phyloP scores from a whole-genome alignment of 805 yeast genomes.

The Lipomyces kockii region DNA sequence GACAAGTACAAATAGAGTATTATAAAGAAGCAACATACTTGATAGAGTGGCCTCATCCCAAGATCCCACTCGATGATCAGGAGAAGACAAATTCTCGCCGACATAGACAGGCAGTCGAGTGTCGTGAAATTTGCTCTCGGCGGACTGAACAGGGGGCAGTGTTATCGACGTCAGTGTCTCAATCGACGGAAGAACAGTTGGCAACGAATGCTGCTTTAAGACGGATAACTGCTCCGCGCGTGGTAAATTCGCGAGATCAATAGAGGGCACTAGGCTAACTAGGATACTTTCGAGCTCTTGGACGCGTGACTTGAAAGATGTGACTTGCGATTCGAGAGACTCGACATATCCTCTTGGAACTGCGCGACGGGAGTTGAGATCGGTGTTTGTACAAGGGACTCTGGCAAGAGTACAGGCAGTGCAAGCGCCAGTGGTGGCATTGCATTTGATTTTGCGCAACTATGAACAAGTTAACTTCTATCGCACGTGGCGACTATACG shows the following conservation, averaged over 20 bases:
- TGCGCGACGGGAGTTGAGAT: slow-evolving; percentile 33
- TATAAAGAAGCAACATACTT: slow-evolving; percentile 11
- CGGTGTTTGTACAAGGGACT: slow-evolving; percentile 37
- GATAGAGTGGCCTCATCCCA: slow-evolving; percentile 32
- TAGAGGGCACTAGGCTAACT: slow-evolving; percentile 15
- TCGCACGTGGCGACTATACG: background rate
- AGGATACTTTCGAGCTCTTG: slow-evolving; percentile 21
- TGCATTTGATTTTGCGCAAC: slow-evolving; percentile 35
- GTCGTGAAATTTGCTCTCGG: slow-evolving; percentile 13
- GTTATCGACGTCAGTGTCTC: slow-evolving; percentile 24
- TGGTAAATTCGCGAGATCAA: slow-evolving; percentile 24
- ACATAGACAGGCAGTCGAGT: slow-evolving; percentile 25
- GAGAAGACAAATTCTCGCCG: slow-evolving; percentile 14
- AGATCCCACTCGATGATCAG: slow-evolving; percentile 16
- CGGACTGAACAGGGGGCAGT: slow-evolving; percentile 6
- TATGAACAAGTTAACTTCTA: background rate
- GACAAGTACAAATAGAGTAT: background rate
- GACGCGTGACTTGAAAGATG: slow-evolving; percentile 13
- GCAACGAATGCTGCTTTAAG: slow-evolving; percentile 3
- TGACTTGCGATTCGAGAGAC: slow-evolving; percentile 26
- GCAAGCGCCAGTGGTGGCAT: slow-evolving; percentile 36
- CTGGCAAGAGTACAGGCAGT: slow-evolving; percentile 36
- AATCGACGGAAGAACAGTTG: slow-evolving; percentile 27
- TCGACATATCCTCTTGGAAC: slow-evolving; percentile 36
- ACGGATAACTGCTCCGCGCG: slow-evolving; percentile 10